Evolutionary conservation across 2,329 filamentous ascomycete species (phyloP), one percentile per base, ranked within the genome.

Genomic region (Sarocladium strictum): DNA sequence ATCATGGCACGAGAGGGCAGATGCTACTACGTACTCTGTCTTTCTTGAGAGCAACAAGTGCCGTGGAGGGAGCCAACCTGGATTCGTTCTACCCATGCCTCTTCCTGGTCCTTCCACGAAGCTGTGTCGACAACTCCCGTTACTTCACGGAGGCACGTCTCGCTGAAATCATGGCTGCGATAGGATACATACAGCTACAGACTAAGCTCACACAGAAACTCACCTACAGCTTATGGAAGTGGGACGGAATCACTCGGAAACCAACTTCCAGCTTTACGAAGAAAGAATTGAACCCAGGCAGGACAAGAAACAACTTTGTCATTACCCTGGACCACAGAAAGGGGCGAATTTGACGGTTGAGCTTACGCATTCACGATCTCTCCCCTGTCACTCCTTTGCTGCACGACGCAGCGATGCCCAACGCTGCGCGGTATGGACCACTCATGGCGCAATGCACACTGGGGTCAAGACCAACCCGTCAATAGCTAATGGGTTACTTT

Each of bases 71-170:
- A 26, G 50, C 27, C 11, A 24, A 55, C 32, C 23, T 23, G 55
- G 63, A 64, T 21, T 24, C 66, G 70, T 51, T 62, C 2, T 81
- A 88, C 47, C 89, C 89, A 1, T 84, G 81, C 40, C 72, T 99
- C 9, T 99, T 99, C 67, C 74, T 99, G 27, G 94, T 99, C 10
- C 74, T 99, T 2, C 94, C 94, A 2, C 83, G 89, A 29, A 87
- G 93, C 19, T 99, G 94, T 64, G 78, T 97, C 51, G 79, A 81
- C 21, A 99, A 99, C 67, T 97, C 92, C 15, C 83, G 94, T 52
- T 99, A 99, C 66, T 81, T 96, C 65, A 86, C 90, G 54, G 84
- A 92, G 58, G 68, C 75, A 17, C 79, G 82, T 53, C 70, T 99
- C 21, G 69, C 79, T 7, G 76, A 78, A 3, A 89, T 99, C 57